These are phyloP conservation scores for Torrubiellomyces zombiae DNA, from an alignment of 2,329 filamentous ascomycete species.

Conservation along the genomic window DNA sequence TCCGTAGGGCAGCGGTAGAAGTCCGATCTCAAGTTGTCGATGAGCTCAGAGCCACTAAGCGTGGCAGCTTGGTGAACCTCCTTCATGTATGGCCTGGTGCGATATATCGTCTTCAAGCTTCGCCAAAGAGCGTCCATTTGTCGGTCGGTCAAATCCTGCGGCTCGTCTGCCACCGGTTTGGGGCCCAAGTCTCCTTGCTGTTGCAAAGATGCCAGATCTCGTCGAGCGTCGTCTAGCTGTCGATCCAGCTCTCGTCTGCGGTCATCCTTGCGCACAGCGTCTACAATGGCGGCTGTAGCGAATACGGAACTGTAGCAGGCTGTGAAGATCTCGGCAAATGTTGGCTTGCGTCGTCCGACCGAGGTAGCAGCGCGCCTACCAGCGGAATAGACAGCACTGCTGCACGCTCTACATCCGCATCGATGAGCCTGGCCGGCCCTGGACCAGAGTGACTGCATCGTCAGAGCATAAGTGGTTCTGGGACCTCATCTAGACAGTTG, in stretches of 20 bases:
- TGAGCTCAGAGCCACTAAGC: constrained; percentile 11
- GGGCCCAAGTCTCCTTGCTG: constrained; percentile 9
- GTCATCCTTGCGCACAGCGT: constrained; percentile 41
- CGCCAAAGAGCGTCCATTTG: constrained; percentile 18
- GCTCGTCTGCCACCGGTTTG: constrained; percentile 15
- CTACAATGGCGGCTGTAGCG: constrained; percentile 45
- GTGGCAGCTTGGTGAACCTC: constrained; percentile 16
- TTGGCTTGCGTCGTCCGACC: constrained; percentile 30
- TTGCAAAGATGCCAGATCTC: constrained; percentile 24
- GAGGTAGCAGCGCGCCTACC: constrained; percentile 33
- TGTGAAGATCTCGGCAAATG: constrained; percentile 40
- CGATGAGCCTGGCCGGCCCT: constrained; percentile 46
- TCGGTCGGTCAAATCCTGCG: constrained; percentile 7
- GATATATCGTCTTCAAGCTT: constrained; percentile 13
- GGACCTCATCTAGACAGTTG: too few species aligned
- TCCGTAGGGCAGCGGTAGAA: constrained; percentile 13
- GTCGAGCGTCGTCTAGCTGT: constrained; percentile 37
- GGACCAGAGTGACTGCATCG: constrained; percentile 55
- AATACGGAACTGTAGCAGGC: constrained; percentile 53
- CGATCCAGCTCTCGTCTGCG: constrained; percentile 43
- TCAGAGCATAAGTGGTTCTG: too few species aligned
- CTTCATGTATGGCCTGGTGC: constrained; percentile 18
- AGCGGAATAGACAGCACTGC: constrained; percentile 29
- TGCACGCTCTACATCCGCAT: constrained; percentile 47
- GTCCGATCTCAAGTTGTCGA: constrained; percentile 11